Percentiles rank a stretch among this genome's conserved stretches.
These are phyloP conservation scores for Jatropha multifida DNA, from an alignment of 441 rosid genomes.

Conservation along the genomic window DNA sequence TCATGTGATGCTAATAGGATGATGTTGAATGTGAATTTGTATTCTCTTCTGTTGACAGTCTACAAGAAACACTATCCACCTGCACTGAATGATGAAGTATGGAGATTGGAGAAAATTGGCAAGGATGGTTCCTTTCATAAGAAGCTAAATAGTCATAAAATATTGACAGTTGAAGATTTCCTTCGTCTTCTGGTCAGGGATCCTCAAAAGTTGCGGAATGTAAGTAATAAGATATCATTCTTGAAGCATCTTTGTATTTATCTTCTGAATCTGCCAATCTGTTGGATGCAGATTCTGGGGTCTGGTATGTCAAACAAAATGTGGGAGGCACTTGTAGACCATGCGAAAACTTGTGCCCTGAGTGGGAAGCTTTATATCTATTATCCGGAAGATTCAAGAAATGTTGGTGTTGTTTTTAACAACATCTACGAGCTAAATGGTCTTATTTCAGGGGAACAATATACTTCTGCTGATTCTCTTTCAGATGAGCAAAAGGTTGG, in stretches of 20 bases:
- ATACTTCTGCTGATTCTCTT: slow-evolving; percentile 71
- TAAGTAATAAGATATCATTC: slow-evolving; percentile 43
- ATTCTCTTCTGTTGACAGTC: slow-evolving; percentile 42
- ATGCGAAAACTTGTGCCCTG: slow-evolving; percentile 91
- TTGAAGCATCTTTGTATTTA: slow-evolving; percentile 16
- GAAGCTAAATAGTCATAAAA: slow-evolving; percentile 50
- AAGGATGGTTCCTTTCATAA: slow-evolving; percentile 99
- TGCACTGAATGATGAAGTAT: slow-evolving; percentile 79
- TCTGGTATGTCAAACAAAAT: slow-evolving; percentile 99
- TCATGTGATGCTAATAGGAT: slow-evolving; percentile 1
- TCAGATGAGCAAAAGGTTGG: slow-evolving; percentile 91
- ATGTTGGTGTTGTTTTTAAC: slow-evolving; percentile 82
- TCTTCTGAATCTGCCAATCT: slow-evolving; percentile 27
- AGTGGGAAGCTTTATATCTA: slow-evolving; percentile 81
- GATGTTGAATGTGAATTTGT: not conserved
- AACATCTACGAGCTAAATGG: slow-evolving; percentile 83
- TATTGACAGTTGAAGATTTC: slow-evolving; percentile 77
- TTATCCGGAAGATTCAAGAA: slow-evolving; percentile 78
- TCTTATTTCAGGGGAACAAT: slow-evolving; percentile 86
- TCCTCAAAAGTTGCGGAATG: slow-evolving; percentile 62
- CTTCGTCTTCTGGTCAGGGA: slow-evolving; percentile 76
- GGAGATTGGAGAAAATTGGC: slow-evolving; percentile 99
- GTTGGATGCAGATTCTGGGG: slow-evolving; percentile 75
- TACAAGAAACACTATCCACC: slow-evolving; percentile 99
- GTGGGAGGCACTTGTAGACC: slow-evolving; percentile 98